Base-by-base conservation (phyloP, 495 filamentous ascomycete species). In the Tuber brumale region DNA sequence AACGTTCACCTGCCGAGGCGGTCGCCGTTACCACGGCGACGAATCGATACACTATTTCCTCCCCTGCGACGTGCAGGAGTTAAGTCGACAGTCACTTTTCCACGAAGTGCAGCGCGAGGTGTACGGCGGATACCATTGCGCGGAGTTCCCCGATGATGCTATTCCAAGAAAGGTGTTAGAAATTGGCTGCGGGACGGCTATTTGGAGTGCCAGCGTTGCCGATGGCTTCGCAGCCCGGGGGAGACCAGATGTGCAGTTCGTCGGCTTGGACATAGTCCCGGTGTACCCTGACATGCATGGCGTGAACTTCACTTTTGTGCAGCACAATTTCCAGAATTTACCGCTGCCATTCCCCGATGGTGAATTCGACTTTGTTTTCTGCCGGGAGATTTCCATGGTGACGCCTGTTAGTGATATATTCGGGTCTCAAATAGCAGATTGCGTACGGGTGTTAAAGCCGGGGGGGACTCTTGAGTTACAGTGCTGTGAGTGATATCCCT, bases 311-410 rank as follows among this genome's bases (percentile, higher is more conserved):
- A 97, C 93, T 1, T 97, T 92, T 85, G 94, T 92, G n/a, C 91
- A 93, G 70, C 94, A 92, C 84, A 92, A 90, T 74, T 90, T 97
- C 43, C 92, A 97, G 41, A 85, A 95, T 76, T 81, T 88, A 0
- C 92, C 93, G 4, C 86, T 95, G 69, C 95, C 95, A 3, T 94
- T 97, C 75, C 87, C 89, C 8, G 92, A 94, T 76, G 89, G 87
- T 37, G 92, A 93, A 83, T 98, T 97, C 83, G 94, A 97, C 82
- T 88, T 97, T 35, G 89, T 98, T 74, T 93, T 97, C 85, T 89
- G 94, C 74, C 97, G 97, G 83, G 94, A 97, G 83, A 86, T 94
- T 79, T 90, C 89, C 61, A 87, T 96, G 83, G 90, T 89, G 74
- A 88, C 87, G 19, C 83, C 88, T 46, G 89, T 89, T 27, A 88